Conservation (phyloP, 306 rosid genomes). For the Pyrus betulifolia region DNA sequence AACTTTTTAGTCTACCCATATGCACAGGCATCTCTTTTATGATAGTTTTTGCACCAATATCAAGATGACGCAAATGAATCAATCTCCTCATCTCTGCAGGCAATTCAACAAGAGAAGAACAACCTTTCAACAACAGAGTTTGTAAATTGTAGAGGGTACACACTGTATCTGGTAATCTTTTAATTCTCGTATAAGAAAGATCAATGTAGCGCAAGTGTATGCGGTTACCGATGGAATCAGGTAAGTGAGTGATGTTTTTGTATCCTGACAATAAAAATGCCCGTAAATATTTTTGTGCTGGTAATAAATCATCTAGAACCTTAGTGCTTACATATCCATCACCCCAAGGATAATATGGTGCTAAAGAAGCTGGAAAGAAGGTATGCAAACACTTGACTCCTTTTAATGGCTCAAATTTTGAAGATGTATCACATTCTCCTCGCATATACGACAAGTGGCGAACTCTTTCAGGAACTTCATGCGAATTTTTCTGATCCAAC, state of each 20-base stretch:
- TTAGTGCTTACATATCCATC: accelerated
- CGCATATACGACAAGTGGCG: not conserved
- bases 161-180: not conserved
- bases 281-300: not conserved
- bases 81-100: not conserved
- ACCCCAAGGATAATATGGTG: accelerated
- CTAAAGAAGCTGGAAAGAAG: accelerated
- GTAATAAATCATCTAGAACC: not conserved
- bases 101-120: not conserved
- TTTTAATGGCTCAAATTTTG: not conserved
- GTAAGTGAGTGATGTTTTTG: not conserved
- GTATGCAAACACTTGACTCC: not conserved
- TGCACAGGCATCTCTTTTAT: not conserved
- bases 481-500: accelerated
- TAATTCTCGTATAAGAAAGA: not conserved
- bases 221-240: not conserved
- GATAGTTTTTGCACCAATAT: accelerated
- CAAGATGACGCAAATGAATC: not conserved
- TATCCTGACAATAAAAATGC: not conserved
- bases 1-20: not conserved
- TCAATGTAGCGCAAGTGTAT: not conserved
- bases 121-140: not conserved
- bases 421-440: accelerated
- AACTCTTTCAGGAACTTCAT: no score
- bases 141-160: constrained; percentile 10